Conservation (phyloP, 2,329 filamentous ascomycete genomes). For the Dactylellina leptospora region DNA sequence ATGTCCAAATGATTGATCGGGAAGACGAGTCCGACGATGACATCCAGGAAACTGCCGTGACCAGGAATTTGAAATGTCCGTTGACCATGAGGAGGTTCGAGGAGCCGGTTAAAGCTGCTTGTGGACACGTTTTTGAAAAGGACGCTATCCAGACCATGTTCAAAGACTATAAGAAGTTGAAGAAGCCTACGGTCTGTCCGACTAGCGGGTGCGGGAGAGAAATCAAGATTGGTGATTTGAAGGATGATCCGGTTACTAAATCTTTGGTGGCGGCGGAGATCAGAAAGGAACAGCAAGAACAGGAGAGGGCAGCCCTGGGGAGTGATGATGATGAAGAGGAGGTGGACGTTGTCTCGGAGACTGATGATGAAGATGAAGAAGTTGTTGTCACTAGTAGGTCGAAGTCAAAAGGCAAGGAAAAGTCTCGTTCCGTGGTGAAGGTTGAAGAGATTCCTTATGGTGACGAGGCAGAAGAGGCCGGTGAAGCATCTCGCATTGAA, state of each 20-base stretch:
- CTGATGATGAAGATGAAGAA: no score
- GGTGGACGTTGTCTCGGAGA: constrained; percentile 1
- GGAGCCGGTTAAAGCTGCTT: constrained; percentile 38
- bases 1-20: constrained; percentile 32
- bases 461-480: constrained; percentile 3
- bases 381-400: not conserved
- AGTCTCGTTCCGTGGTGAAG: not conserved
- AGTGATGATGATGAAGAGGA: constrained; percentile 20
- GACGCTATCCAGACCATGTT: constrained; percentile 21
- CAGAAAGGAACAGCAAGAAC: constrained; percentile 9
- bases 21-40: constrained; percentile 44
- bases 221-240: constrained; percentile 29
- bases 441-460: constrained; percentile 38
- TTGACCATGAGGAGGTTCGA: constrained; percentile 40
- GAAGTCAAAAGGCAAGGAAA: constrained; percentile 18
- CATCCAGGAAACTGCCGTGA: constrained; percentile 34
- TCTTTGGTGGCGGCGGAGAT: constrained; percentile 22
- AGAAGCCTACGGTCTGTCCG: constrained; percentile 34
- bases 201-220: constrained; percentile 30
- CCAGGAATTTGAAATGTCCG: constrained; percentile 32
- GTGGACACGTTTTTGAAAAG: constrained; percentile 39
- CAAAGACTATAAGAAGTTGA: constrained; percentile 25
- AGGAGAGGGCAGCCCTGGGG: constrained; percentile 14
- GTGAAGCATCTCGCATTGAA: constrained; percentile 15
- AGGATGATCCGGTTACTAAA: constrained; percentile 30